Base-by-base conservation (phyloP, 2,329 filamentous ascomycete species). In the Penicillium expansum region DNA sequence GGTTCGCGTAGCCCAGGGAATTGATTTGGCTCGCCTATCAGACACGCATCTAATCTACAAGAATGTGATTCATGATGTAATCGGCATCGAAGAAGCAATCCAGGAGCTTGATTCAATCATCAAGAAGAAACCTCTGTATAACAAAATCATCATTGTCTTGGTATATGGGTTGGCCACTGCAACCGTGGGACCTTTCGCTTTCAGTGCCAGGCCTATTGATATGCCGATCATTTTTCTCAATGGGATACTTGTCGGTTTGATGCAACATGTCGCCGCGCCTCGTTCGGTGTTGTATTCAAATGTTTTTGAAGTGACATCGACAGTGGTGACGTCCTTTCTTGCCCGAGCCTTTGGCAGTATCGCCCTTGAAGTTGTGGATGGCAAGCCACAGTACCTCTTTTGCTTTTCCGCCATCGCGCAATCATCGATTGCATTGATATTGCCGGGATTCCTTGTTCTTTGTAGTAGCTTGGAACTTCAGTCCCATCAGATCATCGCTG, bases 161-260 rank as follows among this genome's bases (percentile, higher is more conserved):
- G 75, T 92, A 38, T 92, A 90, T 64, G 91, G 91, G 0, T 71
- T 92, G 5, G 90, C 90, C 1, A 90, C 88, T 16, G 87, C 85
- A 0, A 84, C 80, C 3, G 89, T 93, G 1, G 90, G 88, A 0
- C 90, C 90, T 0, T 93, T 93, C 65, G 89, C 88, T 8, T 94
- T 93, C 67, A 79, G 85, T 55, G 89, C 88, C 5, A 83, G 89
- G 4, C 83, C 86, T 35, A 88, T 92, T 67, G 91, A 95, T 68
- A 77, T 94, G 58, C 90, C 89, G 0, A 82, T 92, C 20, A 85
- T 86, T 32, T 93, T 93, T 68, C 53, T 90, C 0, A 81, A 94
- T 1, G 90, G 91, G 1, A 85, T 83, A 63, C 77, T 92, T 27
- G 80, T 94, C 1, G 90, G 90, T 1, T 74, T 86, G 47, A 79